Evolutionary conservation across 345 rosid genomes (phyloP).

Genomic region (Citrus cavaleriei): DNA sequence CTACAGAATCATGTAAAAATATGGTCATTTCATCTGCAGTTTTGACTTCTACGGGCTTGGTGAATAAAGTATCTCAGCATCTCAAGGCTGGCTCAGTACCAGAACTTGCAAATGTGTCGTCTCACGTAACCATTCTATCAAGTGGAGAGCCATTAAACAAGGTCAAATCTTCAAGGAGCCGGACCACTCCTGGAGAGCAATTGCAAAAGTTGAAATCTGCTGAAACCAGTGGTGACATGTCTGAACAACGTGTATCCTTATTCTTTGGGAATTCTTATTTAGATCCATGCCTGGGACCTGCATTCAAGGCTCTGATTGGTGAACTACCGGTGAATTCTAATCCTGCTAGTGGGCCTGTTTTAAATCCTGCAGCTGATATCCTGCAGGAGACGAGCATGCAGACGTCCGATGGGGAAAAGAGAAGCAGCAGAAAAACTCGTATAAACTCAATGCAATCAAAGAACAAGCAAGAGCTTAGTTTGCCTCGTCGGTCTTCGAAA

Average conservation of each 20-base stretch:
- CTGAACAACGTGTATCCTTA: slow-evolving; percentile 16
- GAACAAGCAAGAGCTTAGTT: slow-evolving; percentile 22
- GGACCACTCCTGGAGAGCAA: slow-evolving; percentile 14
- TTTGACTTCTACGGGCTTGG: neutral
- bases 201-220: slow-evolving; percentile 2
- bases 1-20: slow-evolving; percentile 1
- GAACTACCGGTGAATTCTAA: slow-evolving; percentile 8
- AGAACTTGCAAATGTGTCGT: slow-evolving; percentile 2
- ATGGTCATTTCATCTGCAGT: slow-evolving; percentile 5
- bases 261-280: slow-evolving; percentile 20
- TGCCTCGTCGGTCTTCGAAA: slow-evolving; percentile 22
- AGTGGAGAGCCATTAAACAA: slow-evolving; percentile 9
- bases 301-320: slow-evolving; percentile 30
- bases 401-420: neutral
- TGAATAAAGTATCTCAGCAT: slow-evolving; percentile 19
- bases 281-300: slow-evolving; percentile 34
- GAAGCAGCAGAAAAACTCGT: slow-evolving; percentile 13
- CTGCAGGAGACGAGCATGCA: slow-evolving; percentile 14
- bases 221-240: slow-evolving; percentile 12
- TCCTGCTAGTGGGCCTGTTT: slow-evolving; percentile 8
- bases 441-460: slow-evolving; percentile 9
- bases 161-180: slow-evolving; percentile 13
- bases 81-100: neutral
- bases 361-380: slow-evolving; percentile 18
- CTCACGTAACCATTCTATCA: neutral